Evolutionary conservation across 805 yeast genomes (phyloP).

Genomic region (Cyberlindnera mississippiensis): DNA sequence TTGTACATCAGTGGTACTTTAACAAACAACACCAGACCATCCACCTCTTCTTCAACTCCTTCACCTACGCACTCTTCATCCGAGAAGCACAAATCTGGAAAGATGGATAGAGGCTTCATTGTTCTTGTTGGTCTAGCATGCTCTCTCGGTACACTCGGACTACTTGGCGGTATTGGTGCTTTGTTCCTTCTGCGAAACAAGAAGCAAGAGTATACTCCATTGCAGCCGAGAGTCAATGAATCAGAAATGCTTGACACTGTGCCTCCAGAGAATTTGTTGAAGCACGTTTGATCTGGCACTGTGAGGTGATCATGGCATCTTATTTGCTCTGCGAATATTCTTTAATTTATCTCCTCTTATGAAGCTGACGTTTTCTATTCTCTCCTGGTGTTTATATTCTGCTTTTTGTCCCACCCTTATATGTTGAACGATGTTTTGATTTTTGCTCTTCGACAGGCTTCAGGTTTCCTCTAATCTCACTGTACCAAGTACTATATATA

Average conservation of each 20-base stretch:
- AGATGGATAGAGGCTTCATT: conserved; percentile 52
- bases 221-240: conserved; percentile 55
- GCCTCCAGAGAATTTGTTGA: conserved; percentile 54
- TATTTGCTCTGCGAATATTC: too few relatives aligned
- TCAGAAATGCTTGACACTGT: conserved; percentile 57
- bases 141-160: conserved; percentile 48
- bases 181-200: conserved; percentile 34
- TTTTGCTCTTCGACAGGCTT: too few relatives aligned
- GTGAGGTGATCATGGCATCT: too few relatives aligned
- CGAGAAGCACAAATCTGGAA: conserved; percentile 15
- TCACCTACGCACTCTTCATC: conserved; percentile 15
- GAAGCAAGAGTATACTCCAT: conserved; percentile 39
- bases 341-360: too few relatives aligned
- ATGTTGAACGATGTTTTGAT: too few relatives aligned
- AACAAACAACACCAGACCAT: conserved; percentile 20
- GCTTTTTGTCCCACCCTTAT: too few relatives aligned
- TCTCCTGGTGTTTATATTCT: too few relatives aligned
- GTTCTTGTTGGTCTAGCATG: conserved; percentile 67
- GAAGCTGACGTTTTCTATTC: too few relatives aligned
- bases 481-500: too few relatives aligned
- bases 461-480: too few relatives aligned
- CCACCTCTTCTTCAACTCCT: conserved; percentile 17
- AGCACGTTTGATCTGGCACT: conserved; percentile 24
- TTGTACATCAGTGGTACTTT: conserved; percentile 27
- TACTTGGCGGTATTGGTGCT: conserved; percentile 39